These are phyloP conservation scores for Syncephalastrum racemosum DNA, from an alignment of 371 early-diverging fungal species.

Conservation along the genomic window DNA sequence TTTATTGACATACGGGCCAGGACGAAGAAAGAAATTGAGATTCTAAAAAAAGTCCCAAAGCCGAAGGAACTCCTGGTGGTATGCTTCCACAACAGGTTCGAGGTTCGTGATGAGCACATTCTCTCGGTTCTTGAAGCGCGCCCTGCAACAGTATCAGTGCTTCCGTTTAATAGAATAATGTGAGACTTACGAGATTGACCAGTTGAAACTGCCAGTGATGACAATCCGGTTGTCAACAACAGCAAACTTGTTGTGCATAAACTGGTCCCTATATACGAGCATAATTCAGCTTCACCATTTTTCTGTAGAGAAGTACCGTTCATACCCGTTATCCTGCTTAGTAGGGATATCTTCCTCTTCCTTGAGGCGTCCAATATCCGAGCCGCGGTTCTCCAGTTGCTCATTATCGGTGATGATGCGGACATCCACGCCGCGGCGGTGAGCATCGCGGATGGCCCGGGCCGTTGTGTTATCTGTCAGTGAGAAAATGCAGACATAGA, in stretches of 20 bases:
- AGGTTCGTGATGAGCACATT: conserved; percentile 62
- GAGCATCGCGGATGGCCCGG: conserved; percentile 46
- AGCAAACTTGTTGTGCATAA: conserved; percentile 73
- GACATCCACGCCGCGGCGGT: conserved; percentile 57
- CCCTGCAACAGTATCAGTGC: conserved; percentile 25
- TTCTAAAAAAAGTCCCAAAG: conserved; percentile 53
- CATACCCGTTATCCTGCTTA: conserved; percentile 38
- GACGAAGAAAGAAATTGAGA: not conserved
- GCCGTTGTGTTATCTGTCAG: conserved; percentile 61
- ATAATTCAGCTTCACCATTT: not conserved
- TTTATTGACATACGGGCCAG: not conserved
- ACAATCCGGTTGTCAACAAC: conserved; percentile 53
- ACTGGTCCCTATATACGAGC: conserved; percentile 26
- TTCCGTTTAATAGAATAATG: not conserved
- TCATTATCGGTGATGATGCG: conserved; percentile 64
- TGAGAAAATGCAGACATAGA: conserved; percentile 58
- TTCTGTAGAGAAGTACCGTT: no score
- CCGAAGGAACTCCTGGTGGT: conserved; percentile 52
- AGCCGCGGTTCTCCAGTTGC: conserved; percentile 52
- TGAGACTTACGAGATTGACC: conserved; percentile 44
- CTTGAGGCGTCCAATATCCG: conserved; percentile 48
- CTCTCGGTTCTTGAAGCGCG: conserved; percentile 60
- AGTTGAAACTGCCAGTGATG: conserved; percentile 52
- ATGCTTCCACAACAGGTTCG: conserved; percentile 45
- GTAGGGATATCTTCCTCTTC: conserved; percentile 49